A percentile compares a stretch with the other conserved stretches of the same genome.
These are phyloP conservation scores for Blumeria hordei DNA, from an alignment of 2,329 filamentous ascomycete genomes.

Conservation along the genomic window DNA sequence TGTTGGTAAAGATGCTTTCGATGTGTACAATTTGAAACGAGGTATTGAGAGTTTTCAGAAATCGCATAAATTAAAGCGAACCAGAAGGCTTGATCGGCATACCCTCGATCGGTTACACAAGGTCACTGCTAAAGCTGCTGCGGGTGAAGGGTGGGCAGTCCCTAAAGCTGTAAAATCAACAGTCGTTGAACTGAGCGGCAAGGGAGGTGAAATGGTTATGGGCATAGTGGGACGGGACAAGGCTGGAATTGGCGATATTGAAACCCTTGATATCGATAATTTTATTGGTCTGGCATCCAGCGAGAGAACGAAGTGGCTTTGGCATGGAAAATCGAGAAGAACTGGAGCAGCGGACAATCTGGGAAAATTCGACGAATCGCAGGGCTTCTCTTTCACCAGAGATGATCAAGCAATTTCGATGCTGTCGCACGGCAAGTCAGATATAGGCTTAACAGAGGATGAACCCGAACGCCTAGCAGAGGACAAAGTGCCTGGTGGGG, in stretches of 20 bases:
- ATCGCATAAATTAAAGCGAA: slow-evolving; percentile 54
- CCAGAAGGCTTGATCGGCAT: slow-evolving; percentile 56
- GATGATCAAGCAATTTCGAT: slow-evolving; percentile 26
- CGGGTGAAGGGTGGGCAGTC: slow-evolving; percentile 76
- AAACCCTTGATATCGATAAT: slow-evolving; percentile 70
- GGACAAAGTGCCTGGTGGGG: slow-evolving; percentile 20
- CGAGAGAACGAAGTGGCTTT: slow-evolving; percentile 76
- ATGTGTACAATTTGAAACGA: slow-evolving; percentile 57
- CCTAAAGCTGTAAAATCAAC: slow-evolving; percentile 87
- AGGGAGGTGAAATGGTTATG: slow-evolving; percentile 82
- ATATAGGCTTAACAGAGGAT: slow-evolving; percentile 27
- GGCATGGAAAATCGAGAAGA: slow-evolving; percentile 72
- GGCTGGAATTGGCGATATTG: slow-evolving; percentile 72
- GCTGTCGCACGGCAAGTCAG: slow-evolving; percentile 24
- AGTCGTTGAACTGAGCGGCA: slow-evolving; percentile 77
- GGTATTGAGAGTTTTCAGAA: slow-evolving; percentile 82
- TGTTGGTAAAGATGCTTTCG: slow-evolving; percentile 77
- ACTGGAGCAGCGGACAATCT: slow-evolving; percentile 21
- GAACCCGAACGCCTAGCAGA: slow-evolving; percentile 18
- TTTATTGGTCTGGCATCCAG: slow-evolving; percentile 61
- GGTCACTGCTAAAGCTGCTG: slow-evolving; percentile 72
- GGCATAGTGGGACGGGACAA: slow-evolving; percentile 78
- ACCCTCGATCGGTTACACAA: slow-evolving; percentile 63
- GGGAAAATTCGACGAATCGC: slow-evolving; percentile 22
- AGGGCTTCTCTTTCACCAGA: slow-evolving; percentile 27